phyloP scores from a whole-genome alignment of 2,329 filamentous ascomycete genomes.

The Sclerotiophoma versabilis region DNA sequence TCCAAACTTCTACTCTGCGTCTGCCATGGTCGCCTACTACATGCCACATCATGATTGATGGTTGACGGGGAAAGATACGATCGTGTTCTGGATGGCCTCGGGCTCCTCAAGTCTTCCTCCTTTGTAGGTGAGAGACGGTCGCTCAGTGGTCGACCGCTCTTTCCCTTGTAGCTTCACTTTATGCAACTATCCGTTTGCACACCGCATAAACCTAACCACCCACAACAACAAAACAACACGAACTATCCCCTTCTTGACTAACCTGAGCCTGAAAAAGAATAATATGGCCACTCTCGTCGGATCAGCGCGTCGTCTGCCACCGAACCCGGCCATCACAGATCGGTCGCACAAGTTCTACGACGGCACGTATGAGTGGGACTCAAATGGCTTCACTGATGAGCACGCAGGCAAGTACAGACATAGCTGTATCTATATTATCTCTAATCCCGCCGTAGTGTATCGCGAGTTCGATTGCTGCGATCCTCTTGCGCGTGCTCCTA shows the following conservation, averaged over 20 bases:
- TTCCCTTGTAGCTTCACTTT: conserved; percentile 5
- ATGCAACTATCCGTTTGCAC: conserved; percentile 5
- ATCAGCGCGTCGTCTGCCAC: background rate
- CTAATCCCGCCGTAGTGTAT: conserved; percentile 17
- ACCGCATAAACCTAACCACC: background rate
- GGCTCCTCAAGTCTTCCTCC: no score
- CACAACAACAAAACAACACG: background rate
- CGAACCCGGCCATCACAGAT: conserved; percentile 21
- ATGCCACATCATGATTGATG: no score
- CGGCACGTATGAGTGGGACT: conserved; percentile 34
- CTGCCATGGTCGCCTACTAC: no score
- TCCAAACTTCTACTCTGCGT: no score
- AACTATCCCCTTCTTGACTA: background rate
- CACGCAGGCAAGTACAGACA: conserved; percentile 23
- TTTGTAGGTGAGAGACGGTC: background rate
- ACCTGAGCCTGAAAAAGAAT: background rate
- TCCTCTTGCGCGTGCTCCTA: conserved; percentile 26
- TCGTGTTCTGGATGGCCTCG: no score
- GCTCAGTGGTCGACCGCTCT: background rate
- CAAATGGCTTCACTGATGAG: conserved; percentile 38
- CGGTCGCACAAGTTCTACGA: conserved; percentile 41
- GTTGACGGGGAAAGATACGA: no score
- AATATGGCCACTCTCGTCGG: background rate
- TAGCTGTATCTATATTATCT: background rate
- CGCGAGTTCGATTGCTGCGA: conserved; percentile 28